Evolutionary conservation across 2,329 filamentous ascomycete species (phyloP).

Genomic region (Leptographium galeiforme): DNA sequence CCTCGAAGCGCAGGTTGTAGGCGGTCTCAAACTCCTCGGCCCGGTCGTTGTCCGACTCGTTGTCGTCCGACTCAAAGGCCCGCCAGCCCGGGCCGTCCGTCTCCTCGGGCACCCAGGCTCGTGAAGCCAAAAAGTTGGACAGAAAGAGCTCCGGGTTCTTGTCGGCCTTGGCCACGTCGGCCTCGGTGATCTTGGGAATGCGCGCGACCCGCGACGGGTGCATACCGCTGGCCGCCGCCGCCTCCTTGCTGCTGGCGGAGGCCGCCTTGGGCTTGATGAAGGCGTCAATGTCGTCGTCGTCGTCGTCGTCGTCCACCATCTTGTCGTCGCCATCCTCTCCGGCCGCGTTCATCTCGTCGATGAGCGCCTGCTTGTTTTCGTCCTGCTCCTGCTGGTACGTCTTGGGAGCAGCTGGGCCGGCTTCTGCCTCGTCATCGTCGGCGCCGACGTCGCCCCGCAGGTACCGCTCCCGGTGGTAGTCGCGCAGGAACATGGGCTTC

Average conservation of each 20-base stretch:
- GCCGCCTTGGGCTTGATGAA: constrained; percentile 62
- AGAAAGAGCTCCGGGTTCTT: constrained; percentile 79
- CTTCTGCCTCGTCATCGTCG: constrained; percentile 44
- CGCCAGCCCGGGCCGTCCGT: constrained; percentile 45
- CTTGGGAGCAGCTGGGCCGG: constrained; percentile 17
- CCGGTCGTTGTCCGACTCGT: constrained; percentile 58
- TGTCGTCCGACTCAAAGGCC: constrained; percentile 86
- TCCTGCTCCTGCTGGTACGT: constrained; percentile 81
- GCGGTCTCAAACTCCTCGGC: constrained; percentile 85
- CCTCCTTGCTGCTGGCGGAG: constrained; percentile 15
- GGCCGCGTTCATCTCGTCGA: constrained; percentile 64
- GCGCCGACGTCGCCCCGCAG: constrained; percentile 52
- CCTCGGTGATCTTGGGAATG: constrained; percentile 33
- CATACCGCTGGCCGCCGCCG: constrained; percentile 25
- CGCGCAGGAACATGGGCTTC: constrained; percentile 71
- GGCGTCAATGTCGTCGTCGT: constrained; percentile 53
- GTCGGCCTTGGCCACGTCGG: constrained; percentile 63
- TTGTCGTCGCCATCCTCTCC: constrained; percentile 47
- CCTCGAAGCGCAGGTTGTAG: constrained; percentile 93
- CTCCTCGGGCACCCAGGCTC: constrained; percentile 64
- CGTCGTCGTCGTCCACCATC: constrained; percentile 29
- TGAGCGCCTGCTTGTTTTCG: constrained; percentile 61
- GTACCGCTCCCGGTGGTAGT: constrained; percentile 89
- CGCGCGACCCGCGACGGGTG: constrained; percentile 41
- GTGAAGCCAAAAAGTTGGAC: constrained; percentile 88